These are phyloP conservation scores for Litsea cubeba DNA, from an alignment of 164 flowering plant genomes.

Conservation along the genomic window DNA sequence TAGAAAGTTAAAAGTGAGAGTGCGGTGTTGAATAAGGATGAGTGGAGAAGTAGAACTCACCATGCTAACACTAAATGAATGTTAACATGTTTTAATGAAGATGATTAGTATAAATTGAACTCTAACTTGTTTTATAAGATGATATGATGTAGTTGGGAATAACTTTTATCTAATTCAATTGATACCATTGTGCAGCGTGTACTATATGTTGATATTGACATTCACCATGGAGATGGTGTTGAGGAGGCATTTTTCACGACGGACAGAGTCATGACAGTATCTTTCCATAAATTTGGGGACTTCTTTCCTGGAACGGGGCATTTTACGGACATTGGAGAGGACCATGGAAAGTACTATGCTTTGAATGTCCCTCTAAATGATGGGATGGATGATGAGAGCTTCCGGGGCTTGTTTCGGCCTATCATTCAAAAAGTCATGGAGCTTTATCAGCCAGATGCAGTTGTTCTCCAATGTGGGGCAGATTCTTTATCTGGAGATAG, in stretches of 20 bases:
- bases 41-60: too few relatives aligned
- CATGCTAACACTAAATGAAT: too few relatives aligned
- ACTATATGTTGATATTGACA: conserved; percentile 74
- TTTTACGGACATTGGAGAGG: conserved; percentile 62
- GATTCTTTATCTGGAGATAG: conserved; percentile 90
- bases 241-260: conserved; percentile 91
- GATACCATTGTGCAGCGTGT: conserved; percentile 58
- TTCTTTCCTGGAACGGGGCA: conserved; percentile 89
- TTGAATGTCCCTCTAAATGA: conserved; percentile 85
- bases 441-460: conserved; percentile 85
- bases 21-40: too few relatives aligned
- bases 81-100: too few relatives aligned
- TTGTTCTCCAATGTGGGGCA: conserved; percentile 94
- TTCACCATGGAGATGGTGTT: conserved; percentile 93
- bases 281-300: conserved; percentile 86
- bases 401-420: conserved; percentile 64
- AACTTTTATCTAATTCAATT: conserved; percentile 1
- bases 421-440: conserved; percentile 81
- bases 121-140: too few relatives aligned
- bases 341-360: conserved; percentile 68
- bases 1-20: too few relatives aligned
- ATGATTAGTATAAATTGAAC: too few relatives aligned
- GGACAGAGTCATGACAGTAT: conserved; percentile 88
- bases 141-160: background rate
- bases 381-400: conserved; percentile 89